Evolutionary conservation across 2,329 filamentous ascomycete species (phyloP).

Genomic region (Davidsoniella neocaledoniae): DNA sequence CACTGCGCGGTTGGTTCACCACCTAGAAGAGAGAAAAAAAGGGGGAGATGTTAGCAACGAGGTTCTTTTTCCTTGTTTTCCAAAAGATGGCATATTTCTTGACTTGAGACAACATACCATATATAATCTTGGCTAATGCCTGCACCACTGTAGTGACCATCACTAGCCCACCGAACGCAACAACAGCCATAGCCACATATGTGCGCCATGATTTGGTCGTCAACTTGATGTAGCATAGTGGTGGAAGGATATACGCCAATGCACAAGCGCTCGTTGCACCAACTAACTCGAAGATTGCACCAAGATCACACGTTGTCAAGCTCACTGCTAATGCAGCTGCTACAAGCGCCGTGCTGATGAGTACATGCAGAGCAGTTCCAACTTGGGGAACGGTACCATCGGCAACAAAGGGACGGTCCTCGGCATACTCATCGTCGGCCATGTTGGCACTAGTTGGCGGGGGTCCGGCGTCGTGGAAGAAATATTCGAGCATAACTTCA

Average conservation of each 20-base stretch:
- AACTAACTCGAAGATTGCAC: slow-evolving; percentile 87
- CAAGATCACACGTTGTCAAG: slow-evolving; percentile 80
- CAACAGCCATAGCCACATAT: slow-evolving; percentile 52
- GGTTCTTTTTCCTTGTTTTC: background rate
- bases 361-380: slow-evolving; percentile 59
- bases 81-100: background rate
- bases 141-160: slow-evolving; percentile 68
- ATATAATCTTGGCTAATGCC: slow-evolving; percentile 50
- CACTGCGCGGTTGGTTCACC: background rate
- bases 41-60: too few relatives aligned
- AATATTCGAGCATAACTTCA: slow-evolving; percentile 88
- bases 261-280: slow-evolving; percentile 89
- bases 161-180: slow-evolving; percentile 62
- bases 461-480: slow-evolving; percentile 26
- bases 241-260: slow-evolving; percentile 87
- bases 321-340: slow-evolving; percentile 59
- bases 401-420: slow-evolving; percentile 10
- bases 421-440: slow-evolving; percentile 5
- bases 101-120: slow-evolving; percentile 19
- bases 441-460: background rate
- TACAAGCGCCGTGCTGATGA: slow-evolving; percentile 75
- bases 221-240: slow-evolving; percentile 87
- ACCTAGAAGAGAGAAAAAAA: background rate
- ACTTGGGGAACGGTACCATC: slow-evolving; percentile 11
- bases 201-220: slow-evolving; percentile 62